These are phyloP conservation scores for Cucumis melo DNA, from an alignment of 306 rosid genomes.

Conservation along the genomic window DNA sequence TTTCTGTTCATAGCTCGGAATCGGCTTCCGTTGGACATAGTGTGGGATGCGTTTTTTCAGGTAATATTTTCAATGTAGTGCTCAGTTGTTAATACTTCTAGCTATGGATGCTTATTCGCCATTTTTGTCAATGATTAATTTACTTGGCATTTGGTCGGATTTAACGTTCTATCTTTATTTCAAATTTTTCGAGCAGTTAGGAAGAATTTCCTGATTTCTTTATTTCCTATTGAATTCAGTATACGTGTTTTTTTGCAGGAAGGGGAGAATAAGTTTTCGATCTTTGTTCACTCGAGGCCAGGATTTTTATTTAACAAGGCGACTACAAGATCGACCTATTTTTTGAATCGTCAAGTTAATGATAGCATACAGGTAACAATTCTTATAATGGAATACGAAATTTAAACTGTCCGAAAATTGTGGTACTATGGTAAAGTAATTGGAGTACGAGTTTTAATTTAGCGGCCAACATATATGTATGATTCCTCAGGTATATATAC, in stretches of 20 bases:
- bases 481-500: not conserved
- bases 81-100: not conserved
- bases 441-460: not conserved
- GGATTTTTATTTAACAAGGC: conserved; percentile 78
- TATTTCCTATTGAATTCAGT: too few relatives aligned
- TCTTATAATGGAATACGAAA: not conserved
- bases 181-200: not conserved
- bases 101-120: not conserved
- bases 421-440: not conserved
- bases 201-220: not conserved
- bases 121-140: not conserved
- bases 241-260: conserved; percentile 30
- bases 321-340: conserved; percentile 65
- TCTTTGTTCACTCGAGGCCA: conserved; percentile 84
- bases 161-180: not conserved
- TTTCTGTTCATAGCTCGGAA: conserved; percentile 88
- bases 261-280: conserved; percentile 59
- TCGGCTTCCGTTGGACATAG: conserved; percentile 71
- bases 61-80: conserved; percentile 12
- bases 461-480: not conserved
- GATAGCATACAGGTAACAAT: conserved; percentile 69
- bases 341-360: conserved; percentile 90
- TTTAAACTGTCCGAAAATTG: not conserved
- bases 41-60: conserved; percentile 89
- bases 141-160: not conserved